Evolutionary conservation across 345 rosid genomes (phyloP).

Genomic region (Orychophragmus violaceus): DNA sequence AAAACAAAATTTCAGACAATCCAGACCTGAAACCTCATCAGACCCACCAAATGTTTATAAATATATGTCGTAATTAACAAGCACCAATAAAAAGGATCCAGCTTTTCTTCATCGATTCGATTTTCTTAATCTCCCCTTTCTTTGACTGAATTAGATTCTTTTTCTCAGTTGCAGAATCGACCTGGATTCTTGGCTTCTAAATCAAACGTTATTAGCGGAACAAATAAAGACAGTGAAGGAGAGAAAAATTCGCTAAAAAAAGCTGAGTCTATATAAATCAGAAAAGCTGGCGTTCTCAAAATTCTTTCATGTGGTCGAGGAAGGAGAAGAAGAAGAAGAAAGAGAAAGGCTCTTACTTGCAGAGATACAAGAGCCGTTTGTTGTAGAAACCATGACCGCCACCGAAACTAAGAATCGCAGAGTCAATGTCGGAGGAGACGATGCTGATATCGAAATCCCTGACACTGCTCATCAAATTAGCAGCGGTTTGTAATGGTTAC

Average conservation of each 20-base stretch:
- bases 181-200: conserved; percentile 10
- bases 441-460: conserved; percentile 38
- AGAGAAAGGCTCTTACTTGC: conserved; percentile 19
- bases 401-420: conserved; percentile 21
- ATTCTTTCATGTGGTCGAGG: conserved; percentile 13
- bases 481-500: conserved; percentile 48
- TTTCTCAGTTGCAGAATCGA: conserved; percentile 17
- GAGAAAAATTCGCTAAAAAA: conserved; percentile 12
- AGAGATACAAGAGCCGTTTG: conserved; percentile 6
- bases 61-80: not conserved
- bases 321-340: conserved; percentile 24
- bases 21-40: conserved; percentile 3
- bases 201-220: not conserved
- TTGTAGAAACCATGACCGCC: conserved; percentile 11
- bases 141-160: conserved; percentile 4
- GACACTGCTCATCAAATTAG: conserved; percentile 86
- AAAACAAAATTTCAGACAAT: not conserved
- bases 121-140: not conserved
- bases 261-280: not conserved
- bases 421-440: conserved; percentile 26
- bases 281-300: conserved; percentile 32
- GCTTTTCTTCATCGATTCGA: conserved; percentile 21
- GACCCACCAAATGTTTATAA: not conserved
- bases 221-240: not conserved
- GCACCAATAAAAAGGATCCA: not conserved